A percentile compares a stretch with the other conserved stretches of the same genome.
Conservation (phyloP, 768 basidiomycete genomes). For the Boletus tomentosulus region DNA sequence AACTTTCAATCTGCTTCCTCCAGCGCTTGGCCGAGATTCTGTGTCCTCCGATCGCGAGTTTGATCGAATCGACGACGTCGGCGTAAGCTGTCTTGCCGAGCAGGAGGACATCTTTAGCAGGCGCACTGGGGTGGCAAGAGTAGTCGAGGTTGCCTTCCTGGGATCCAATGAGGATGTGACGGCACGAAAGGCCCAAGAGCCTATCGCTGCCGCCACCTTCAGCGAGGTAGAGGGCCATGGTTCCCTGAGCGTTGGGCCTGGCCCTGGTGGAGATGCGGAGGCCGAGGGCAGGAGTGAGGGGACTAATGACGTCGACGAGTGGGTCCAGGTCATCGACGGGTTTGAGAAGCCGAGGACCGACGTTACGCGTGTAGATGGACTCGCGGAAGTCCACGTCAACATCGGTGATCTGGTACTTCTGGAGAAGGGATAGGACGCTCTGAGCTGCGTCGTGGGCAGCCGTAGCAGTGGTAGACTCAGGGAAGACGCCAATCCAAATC, state of each 20-base stretch:
- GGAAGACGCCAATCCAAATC: neutral
- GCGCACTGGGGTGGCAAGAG: conserved; percentile 21
- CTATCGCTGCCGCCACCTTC: conserved; percentile 29
- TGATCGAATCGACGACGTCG: conserved; percentile 29
- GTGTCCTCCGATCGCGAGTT: conserved; percentile 21
- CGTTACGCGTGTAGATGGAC: neutral
- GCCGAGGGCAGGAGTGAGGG: conserved; percentile 34
- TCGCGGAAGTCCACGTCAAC: neutral
- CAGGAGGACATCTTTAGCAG: conserved; percentile 29
- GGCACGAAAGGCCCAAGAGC: conserved; percentile 29
- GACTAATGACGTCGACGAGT: conserved; percentile 8
- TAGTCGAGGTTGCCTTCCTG: conserved; percentile 28
- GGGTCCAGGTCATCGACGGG: neutral
- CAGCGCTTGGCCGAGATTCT: conserved; percentile 16
- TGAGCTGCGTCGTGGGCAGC: neutral
- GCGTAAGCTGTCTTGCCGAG: conserved; percentile 27
- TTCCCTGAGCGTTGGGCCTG: conserved; percentile 29
- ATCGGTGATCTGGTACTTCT: neutral
- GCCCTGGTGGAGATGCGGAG: conserved; percentile 32
- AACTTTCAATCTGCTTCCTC: conserved; percentile 21
- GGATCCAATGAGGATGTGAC: conserved; percentile 26
- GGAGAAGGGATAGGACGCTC: neutral
- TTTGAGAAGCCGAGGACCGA: neutral
- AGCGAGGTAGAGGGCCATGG: conserved; percentile 24
- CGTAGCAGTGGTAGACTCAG: neutral